Evolutionary conservation across 208 protist species (phyloP), one percentile per base, ranked within the genome.

Genomic region (Naegleria gruberi): DNA sequence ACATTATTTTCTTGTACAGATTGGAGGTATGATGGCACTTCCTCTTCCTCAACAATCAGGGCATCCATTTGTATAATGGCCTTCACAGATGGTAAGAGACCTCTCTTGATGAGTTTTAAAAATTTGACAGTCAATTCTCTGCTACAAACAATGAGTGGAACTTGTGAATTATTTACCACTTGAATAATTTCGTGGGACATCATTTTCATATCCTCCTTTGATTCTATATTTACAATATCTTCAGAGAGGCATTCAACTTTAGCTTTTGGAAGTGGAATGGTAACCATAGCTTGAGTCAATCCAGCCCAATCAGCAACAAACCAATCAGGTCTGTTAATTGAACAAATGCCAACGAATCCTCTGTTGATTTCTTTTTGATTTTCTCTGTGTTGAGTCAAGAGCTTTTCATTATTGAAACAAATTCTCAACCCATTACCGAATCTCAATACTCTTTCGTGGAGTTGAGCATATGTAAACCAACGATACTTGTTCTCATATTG

Each of bases 261-360:
- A 30, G 84, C 23, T 65, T 42, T 88, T 0, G 45, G 40, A 5
- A 89, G 46, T 3, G 47, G 37, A 81, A 89, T 23, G 12, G 86
- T 46, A 37, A 89, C 51, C 34, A 77, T 77, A n/a, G 30, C 45
- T 46, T 89, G 17, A 4, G 10, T 43, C 5, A 77, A 45, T 2
- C 7, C 57, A 46, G 37, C 86, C 10, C 7, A 73, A 89, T 89
- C 86, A 81, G 86, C 0, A 34, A 77, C 19, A 37, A 89, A 89
- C 86, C 86, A 89, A 42, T 89, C 86, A 43, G 34, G 10, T 15
- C 86, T 41, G 46, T 89, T 89, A 45, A 77, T 81, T 1, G 47
- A 65, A 45, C 86, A 89, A 34, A 89, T 41, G 0, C 86, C 86
- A 77, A 89, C 40, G 46, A 89, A 89, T 30, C 40, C 34, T 37